phyloP scores from a whole-genome alignment of 495 filamentous ascomycete species.

The Penicillium parvum region DNA sequence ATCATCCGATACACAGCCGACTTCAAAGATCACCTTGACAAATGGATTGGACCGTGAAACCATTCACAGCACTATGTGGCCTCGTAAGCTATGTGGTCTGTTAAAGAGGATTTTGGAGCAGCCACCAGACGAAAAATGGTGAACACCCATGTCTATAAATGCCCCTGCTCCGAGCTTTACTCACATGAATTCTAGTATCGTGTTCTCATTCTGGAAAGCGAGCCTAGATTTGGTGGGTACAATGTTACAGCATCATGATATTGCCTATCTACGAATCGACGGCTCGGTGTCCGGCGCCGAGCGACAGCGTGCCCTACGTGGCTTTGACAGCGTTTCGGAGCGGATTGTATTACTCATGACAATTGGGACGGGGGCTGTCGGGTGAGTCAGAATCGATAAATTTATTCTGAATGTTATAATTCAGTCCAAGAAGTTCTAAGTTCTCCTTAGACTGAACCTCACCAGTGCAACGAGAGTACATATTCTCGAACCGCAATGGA shows the following conservation, averaged over 20 bases:
- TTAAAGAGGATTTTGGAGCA: neutral
- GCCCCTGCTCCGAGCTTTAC: neutral
- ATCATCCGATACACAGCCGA: neutral
- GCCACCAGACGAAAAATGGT: neutral
- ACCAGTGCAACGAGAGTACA: constrained; percentile 3
- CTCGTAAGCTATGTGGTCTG: neutral
- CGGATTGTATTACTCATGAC: neutral
- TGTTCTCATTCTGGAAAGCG: neutral
- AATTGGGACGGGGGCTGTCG: neutral
- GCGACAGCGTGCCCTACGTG: neutral
- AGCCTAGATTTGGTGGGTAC: neutral
- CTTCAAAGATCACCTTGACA: neutral
- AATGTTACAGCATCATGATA: neutral
- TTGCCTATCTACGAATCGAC: neutral
- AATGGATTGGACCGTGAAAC: neutral
- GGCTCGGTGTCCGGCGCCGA: neutral
- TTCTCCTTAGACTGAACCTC: constrained; percentile 6
- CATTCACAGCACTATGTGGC: neutral
- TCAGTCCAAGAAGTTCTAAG: too few relatives aligned
- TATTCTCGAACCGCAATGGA: constrained; percentile 39
- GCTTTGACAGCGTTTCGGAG: neutral
- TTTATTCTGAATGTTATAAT: too few relatives aligned
- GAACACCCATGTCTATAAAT: neutral
- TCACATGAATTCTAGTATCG: too few relatives aligned
- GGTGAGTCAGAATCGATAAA: neutral